A percentile compares a stretch with the other conserved stretches of the same genome.
Evolutionary conservation across 2,329 filamentous ascomycete genomes (phyloP).

Genomic region (Sporothrix dimorphospora): DNA sequence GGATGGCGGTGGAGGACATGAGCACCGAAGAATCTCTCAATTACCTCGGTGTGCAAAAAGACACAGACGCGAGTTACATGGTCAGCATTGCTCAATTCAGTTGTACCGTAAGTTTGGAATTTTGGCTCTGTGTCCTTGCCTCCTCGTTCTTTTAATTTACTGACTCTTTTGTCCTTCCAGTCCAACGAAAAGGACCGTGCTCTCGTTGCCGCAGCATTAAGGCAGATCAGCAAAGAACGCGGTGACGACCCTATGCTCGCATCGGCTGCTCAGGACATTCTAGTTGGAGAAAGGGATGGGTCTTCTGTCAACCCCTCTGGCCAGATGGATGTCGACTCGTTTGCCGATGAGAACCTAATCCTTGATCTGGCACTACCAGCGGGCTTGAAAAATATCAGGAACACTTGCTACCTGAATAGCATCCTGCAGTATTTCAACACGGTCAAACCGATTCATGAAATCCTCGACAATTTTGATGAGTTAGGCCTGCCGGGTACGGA

Average conservation of each 20-base stretch:
- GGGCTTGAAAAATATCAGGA: slow-evolving; percentile 89
- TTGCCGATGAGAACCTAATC: slow-evolving; percentile 30
- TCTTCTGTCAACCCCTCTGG: background rate
- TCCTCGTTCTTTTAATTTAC: background rate
- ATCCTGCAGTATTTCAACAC: slow-evolving; percentile 95
- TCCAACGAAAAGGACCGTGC: slow-evolving; percentile 31
- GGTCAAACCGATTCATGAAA: slow-evolving; percentile 75
- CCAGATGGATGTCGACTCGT: background rate
- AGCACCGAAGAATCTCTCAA: slow-evolving; percentile 46
- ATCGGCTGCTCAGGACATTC: background rate
- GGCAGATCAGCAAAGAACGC: slow-evolving; percentile 27
- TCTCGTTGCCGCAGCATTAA: slow-evolving; percentile 31
- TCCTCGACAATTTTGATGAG: slow-evolving; percentile 76
- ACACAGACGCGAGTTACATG: slow-evolving; percentile 41
- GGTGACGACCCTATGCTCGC: slow-evolving; percentile 25
- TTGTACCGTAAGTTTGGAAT: slow-evolving; percentile 21
- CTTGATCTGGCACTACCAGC: slow-evolving; percentile 67
- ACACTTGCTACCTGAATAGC: slow-evolving; percentile 98
- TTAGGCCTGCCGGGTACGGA: slow-evolving; percentile 70
- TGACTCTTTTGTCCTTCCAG: background rate
- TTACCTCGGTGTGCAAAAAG: slow-evolving; percentile 44
- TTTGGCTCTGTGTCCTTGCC: background rate
- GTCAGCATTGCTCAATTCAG: slow-evolving; percentile 35
- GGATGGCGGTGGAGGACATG: slow-evolving; percentile 31
- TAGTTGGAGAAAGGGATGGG: background rate